Evolutionary conservation across 2,329 filamentous ascomycete genomes (phyloP), one percentile per base, ranked within the genome.

Genomic region (Trichoderma cornu-damae): DNA sequence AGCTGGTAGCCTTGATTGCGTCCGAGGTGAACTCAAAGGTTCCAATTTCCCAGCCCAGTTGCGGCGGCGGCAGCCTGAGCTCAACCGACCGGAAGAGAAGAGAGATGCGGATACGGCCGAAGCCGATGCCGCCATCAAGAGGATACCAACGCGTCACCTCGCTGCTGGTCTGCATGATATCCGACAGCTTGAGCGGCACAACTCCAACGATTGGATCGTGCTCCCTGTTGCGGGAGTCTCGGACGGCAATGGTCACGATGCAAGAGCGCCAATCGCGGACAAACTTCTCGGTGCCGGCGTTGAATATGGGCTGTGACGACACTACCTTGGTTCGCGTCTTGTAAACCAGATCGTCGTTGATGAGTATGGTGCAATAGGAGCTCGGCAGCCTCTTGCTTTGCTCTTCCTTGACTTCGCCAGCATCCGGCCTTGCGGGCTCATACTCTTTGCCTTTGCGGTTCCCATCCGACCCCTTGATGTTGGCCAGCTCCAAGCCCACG

Each of bases 181-280:
- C 90, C 0, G 89, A 89, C 0, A 97, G 72, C 69, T 91, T 94
- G 59, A 99, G 76, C 1, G 92, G 90, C 1, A 97, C 88, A 4
- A 97, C 88, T 38, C 94, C 94, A 30, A 97, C 83, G 60, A 99
- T 90, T 0, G 94, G 93, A 63, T 97, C 94, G 65, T 97, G 93
- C 72, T 99, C 87, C 54, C 93, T 82, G 71, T 96, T 89, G 32
- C 93, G 85, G 9, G 88, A 85, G 69, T 97, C 93, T 24, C 94
- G 87, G 14, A 96, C 91, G 1, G 90, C 89, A 49, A 97, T 80
- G 0, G 92, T 96, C 54, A 96, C 81, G 58, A 96, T 88, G 44
- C 83, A 81, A 16, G 89, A 94, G 61, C 90, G 82, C 94, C 94
- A 99, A 68, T 99, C 93, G 20, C 93, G 87, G 28, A 97, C 77